Evolutionary conservation across 73 alveolate genomes (phyloP).

Genomic region (Breviolum minutum): DNA sequence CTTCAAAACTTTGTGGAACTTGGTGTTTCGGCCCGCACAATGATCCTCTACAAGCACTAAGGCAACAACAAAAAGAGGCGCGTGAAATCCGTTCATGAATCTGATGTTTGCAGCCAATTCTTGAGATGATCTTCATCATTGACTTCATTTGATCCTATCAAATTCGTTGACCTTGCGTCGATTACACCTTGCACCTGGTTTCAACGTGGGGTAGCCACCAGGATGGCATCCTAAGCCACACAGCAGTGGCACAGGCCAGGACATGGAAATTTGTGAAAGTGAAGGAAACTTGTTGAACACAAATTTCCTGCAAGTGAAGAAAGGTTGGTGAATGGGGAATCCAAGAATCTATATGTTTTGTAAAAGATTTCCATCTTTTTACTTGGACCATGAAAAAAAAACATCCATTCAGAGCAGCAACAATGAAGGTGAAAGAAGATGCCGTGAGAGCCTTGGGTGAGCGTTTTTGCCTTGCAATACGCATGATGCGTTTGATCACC

Average conservation of each 20-base stretch:
- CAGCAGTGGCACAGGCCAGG: slow-evolving; percentile 30
- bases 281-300: not conserved
- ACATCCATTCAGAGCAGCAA: not conserved
- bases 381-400: not conserved
- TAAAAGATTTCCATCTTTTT: not conserved
- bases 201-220: not conserved
- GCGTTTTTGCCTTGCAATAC: too few relatives aligned
- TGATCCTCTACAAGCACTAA: not conserved
- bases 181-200: not conserved
- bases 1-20: too few relatives aligned
- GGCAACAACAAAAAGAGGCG: slow-evolving; percentile 44
- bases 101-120: not conserved
- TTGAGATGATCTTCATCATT: not conserved
- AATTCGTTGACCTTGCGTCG: not conserved
- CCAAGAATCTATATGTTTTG: not conserved
- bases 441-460: not conserved
- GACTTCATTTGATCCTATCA: not conserved
- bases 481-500: too few relatives aligned
- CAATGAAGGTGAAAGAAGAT: not conserved
- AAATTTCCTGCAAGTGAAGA: too few relatives aligned
- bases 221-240: slow-evolving; percentile 33
- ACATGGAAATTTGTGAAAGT: not conserved
- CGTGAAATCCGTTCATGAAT: not conserved
- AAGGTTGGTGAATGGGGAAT: not conserved
- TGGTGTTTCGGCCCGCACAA: too few relatives aligned